These are phyloP conservation scores for Schizophyllum amplum DNA, from an alignment of 1,284 basidiomycete genomes.

Conservation along the genomic window DNA sequence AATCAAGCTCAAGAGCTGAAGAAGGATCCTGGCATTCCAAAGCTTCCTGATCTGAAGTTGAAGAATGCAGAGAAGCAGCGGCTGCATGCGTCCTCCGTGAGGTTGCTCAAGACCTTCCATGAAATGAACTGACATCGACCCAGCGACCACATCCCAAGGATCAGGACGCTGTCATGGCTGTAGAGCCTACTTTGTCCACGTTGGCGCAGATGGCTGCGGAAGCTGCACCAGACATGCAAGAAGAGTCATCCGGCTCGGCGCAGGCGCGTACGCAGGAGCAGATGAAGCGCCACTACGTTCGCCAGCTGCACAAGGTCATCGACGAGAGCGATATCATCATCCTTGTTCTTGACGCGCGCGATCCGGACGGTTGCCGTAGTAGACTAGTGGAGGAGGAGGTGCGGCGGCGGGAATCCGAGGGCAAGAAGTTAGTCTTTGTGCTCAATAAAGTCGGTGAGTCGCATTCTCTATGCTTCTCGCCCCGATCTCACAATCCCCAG, in stretches of 20 bases:
- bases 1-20: conserved; percentile 47
- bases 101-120: background rate
- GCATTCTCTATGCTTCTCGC: background rate
- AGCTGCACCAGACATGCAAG: conserved; percentile 20
- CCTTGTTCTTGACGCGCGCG: conserved; percentile 82
- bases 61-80: conserved; percentile 48
- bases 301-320: conserved; percentile 83
- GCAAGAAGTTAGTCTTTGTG: conserved; percentile 85
- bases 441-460: conserved; percentile 86
- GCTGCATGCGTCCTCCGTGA: conserved; percentile 24
- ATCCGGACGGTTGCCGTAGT: conserved; percentile 86
- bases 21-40: conserved; percentile 78
- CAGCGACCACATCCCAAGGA: conserved; percentile 27
- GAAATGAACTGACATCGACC: conserved; percentile 17
- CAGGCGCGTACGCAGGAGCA: conserved; percentile 53
- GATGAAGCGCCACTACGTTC: conserved; percentile 61
- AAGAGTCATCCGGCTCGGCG: conserved; percentile 24
- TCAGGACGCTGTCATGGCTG: conserved; percentile 61
- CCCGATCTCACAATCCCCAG: conserved; percentile 30
- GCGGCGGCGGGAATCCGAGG: conserved; percentile 71
- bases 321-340: conserved; percentile 91
- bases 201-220: conserved; percentile 38
- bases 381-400: conserved; percentile 88
- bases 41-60: conserved; percentile 61
- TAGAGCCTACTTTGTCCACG: conserved; percentile 61